Percentiles rank a stretch among this genome's conserved stretches.
phyloP scores from a whole-genome alignment of 768 basidiomycete genomes.

The Galerina marginata region DNA sequence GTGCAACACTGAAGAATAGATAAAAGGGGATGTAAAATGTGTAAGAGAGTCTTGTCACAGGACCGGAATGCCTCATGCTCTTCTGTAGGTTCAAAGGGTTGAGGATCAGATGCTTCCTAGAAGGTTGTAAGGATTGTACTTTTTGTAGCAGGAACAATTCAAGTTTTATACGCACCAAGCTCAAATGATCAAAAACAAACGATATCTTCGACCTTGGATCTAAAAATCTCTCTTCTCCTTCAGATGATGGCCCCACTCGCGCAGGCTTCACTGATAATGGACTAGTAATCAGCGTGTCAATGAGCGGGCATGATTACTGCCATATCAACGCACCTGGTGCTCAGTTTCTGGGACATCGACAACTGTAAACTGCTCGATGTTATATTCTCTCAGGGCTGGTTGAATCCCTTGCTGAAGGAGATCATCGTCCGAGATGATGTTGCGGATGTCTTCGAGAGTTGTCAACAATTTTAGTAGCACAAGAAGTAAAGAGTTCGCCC shows the following conservation, averaged over 20 bases:
- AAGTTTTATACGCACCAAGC: conserved; percentile 58
- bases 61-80: conserved; percentile 83
- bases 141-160: background rate
- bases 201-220: conserved; percentile 82
- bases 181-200: conserved; percentile 87
- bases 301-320: conserved; percentile 6
- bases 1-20: conserved; percentile 54
- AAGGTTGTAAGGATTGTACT: conserved; percentile 13
- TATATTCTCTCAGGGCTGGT: conserved; percentile 83
- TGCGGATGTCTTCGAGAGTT: conserved; percentile 74
- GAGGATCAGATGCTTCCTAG: conserved; percentile 81
- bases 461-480: conserved; percentile 14
- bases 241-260: conserved; percentile 46
- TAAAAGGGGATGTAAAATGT: background rate
- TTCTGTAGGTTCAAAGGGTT: conserved; percentile 62
- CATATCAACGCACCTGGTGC: conserved; percentile 66
- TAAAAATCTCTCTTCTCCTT: conserved; percentile 71
- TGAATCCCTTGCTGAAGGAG: conserved; percentile 78
- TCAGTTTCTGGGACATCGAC: conserved; percentile 80
- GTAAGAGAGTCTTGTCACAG: conserved; percentile 19
- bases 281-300: conserved; percentile 50
- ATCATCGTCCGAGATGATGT: conserved; percentile 87
- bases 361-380: conserved; percentile 84
- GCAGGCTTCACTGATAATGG: conserved; percentile 82
- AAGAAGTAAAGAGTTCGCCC: conserved; percentile 15